Conservation (phyloP, 441 rosid genomes). For the California macrophylla region DNA sequence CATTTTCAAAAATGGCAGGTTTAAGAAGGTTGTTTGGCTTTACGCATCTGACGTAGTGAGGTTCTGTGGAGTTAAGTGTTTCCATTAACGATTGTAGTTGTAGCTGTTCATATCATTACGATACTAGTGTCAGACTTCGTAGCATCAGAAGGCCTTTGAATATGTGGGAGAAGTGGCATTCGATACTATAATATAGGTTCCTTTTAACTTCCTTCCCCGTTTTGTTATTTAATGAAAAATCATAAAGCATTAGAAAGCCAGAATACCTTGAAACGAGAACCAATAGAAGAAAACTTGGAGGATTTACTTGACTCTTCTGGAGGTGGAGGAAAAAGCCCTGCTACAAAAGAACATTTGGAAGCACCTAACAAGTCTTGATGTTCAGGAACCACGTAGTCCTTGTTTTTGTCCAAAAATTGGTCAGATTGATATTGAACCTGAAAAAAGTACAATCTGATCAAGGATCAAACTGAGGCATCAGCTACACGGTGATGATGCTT, state of each 20-base stretch:
- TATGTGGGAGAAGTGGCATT: background rate
- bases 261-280: constrained; percentile 63
- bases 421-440: constrained; percentile 68
- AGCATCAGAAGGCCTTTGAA: background rate
- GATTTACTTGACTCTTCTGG: constrained; percentile 49
- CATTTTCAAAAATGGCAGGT: constrained; percentile 59
- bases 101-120: constrained; percentile 35
- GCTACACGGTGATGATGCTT: background rate
- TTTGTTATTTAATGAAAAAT: background rate
- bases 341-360: constrained; percentile 53
- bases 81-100: constrained; percentile 14
- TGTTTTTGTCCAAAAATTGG: constrained; percentile 67
- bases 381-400: constrained; percentile 67
- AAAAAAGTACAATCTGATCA: constrained; percentile 13
- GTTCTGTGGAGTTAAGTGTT: constrained; percentile 28
- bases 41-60: constrained; percentile 90
- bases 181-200: background rate
- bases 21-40: constrained; percentile 70
- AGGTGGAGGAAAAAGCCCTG: constrained; percentile 49
- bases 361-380: constrained; percentile 62
- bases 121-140: background rate
- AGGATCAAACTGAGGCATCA: constrained; percentile 9
- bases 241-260: background rate
- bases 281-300: constrained; percentile 62
- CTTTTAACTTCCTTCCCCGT: background rate